A percentile compares a stretch with the other conserved stretches of the same genome.
These are phyloP conservation scores for Hapsidospora chrysogenum DNA, from an alignment of 495 filamentous ascomycete species.

Conservation along the genomic window DNA sequence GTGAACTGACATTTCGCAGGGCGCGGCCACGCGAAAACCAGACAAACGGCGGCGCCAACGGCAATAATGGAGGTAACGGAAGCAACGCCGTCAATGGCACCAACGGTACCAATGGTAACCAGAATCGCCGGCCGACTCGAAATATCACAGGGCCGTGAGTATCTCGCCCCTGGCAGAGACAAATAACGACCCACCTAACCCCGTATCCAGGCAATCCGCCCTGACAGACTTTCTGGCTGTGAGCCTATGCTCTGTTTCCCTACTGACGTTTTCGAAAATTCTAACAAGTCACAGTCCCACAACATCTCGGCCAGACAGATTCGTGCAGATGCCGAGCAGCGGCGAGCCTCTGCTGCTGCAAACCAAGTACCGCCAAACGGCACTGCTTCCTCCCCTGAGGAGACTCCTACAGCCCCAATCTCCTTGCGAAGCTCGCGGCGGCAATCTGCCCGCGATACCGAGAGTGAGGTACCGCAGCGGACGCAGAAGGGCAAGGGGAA, in stretches of 20 bases:
- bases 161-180: neutral
- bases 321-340: conserved; percentile 36
- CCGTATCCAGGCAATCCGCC: conserved; percentile 40
- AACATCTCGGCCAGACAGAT: conserved; percentile 82
- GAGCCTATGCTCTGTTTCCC: too few species aligned
- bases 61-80: neutral
- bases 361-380: neutral
- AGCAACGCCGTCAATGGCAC: neutral
- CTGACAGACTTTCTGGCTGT: conserved; percentile 70
- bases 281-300: too few species aligned
- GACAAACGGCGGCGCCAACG: neutral
- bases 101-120: neutral
- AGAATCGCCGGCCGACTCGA: conserved; percentile 2
- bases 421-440: too few species aligned
- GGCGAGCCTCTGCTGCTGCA: conserved; percentile 19
- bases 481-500: conserved; percentile 30
- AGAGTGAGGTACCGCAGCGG: conserved; percentile 4
- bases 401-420: conserved; percentile 7
- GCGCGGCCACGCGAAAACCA: neutral
- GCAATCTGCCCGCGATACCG: neutral
- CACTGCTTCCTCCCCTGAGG: neutral
- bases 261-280: too few species aligned
- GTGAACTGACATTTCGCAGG: too few species aligned
- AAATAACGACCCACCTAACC: too few species aligned
- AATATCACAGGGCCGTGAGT: conserved; percentile 18